Evolutionary conservation across 768 basidiomycete species (phyloP).

Genomic region (Suillus lakei): DNA sequence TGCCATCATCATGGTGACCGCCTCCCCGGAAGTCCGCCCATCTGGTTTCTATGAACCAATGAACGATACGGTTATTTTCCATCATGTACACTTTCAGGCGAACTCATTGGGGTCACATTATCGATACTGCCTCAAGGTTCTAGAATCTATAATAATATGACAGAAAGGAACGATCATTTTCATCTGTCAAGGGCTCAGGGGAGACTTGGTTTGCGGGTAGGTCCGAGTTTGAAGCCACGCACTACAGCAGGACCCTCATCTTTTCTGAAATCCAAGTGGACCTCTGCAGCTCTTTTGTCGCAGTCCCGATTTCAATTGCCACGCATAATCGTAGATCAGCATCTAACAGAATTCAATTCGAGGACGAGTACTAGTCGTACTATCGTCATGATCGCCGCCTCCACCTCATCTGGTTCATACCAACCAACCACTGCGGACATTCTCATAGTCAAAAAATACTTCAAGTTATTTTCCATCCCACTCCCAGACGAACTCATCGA

Average conservation of each 20-base stretch:
- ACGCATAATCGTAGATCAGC: neutral
- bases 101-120: neutral
- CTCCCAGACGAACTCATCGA: constrained; percentile 6
- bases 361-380: neutral
- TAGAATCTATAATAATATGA: neutral
- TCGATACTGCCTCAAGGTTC: neutral
- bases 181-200: too few species aligned
- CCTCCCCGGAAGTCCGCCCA: neutral
- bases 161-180: too few species aligned
- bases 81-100: neutral
- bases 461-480: neutral
- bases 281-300: neutral
- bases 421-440: constrained; percentile 8
- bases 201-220: neutral
- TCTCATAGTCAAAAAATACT: constrained; percentile 7
- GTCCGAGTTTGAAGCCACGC: too few species aligned
- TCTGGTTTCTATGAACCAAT: too few species aligned
- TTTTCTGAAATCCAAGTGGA: neutral
- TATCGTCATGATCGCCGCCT: neutral
- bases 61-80: neutral
- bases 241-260: too few species aligned
- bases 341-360: neutral
- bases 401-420: neutral
- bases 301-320: neutral
- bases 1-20: neutral